Evolutionary conservation across 371 early-diverging fungal genomes (phyloP).

Genomic region (Ordospora colligata): DNA sequence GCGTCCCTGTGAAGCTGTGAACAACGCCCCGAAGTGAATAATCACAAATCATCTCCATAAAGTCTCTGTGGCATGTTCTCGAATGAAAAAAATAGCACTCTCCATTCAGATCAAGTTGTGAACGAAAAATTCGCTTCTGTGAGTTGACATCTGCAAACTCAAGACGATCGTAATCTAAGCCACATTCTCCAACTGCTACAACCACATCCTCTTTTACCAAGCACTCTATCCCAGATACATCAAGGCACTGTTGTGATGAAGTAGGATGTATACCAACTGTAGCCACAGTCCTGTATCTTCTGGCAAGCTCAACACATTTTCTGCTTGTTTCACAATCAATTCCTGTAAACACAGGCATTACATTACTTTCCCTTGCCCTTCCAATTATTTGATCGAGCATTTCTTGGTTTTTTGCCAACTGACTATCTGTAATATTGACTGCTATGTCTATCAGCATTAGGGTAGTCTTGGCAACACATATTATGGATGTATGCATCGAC

Average conservation of each 20-base stretch:
- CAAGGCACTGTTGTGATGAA: not conserved
- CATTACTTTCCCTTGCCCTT: slow-evolving; percentile 6
- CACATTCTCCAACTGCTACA: slow-evolving; percentile 65
- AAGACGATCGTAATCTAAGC: slow-evolving; percentile 63
- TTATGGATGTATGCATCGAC: not conserved
- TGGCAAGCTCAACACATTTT: slow-evolving; percentile 27
- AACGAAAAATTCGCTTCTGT: slow-evolving; percentile 61
- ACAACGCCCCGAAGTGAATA: slow-evolving; percentile 68
- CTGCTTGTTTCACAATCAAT: slow-evolving; percentile 22
- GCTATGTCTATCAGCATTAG: slow-evolving; percentile 56
- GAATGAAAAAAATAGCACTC: slow-evolving; percentile 62
- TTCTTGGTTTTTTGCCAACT: slow-evolving; percentile 22
- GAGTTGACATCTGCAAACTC: slow-evolving; percentile 58
- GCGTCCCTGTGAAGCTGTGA: slow-evolving; percentile 77
- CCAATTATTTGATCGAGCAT: slow-evolving; percentile 25
- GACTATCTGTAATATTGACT: slow-evolving; percentile 44
- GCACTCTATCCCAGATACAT: not conserved
- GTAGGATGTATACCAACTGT: slow-evolving; percentile 57
- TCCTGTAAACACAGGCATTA: slow-evolving; percentile 55
- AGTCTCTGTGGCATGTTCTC: slow-evolving; percentile 61
- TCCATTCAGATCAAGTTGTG: slow-evolving; percentile 58
- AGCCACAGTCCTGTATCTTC: slow-evolving; percentile 46
- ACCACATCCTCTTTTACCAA: slow-evolving; percentile 63
- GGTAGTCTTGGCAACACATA: not conserved
- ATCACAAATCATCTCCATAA: slow-evolving; percentile 58